These are phyloP conservation scores for Rhizopus stolonifer DNA, from an alignment of 371 early-diverging fungal genomes.

Conservation along the genomic window DNA sequence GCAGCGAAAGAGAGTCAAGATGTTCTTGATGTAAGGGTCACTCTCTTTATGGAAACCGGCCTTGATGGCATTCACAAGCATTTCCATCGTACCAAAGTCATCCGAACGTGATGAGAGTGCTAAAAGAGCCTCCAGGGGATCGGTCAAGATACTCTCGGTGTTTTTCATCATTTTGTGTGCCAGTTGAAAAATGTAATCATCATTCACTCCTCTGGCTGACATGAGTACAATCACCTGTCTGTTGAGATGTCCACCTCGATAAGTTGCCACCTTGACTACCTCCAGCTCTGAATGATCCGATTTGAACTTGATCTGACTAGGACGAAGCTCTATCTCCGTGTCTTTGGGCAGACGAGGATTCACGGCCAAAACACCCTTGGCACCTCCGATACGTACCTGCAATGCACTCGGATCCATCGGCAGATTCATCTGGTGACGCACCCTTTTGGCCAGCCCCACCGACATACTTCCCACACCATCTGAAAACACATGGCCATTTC, in stretches of 20 bases:
- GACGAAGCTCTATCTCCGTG: conserved; percentile 56
- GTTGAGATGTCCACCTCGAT: conserved; percentile 66
- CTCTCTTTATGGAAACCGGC: conserved; percentile 54
- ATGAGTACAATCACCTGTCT: conserved; percentile 72
- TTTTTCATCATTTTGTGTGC: conserved; percentile 44
- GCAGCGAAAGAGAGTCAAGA: conserved; percentile 53
- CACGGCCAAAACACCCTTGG: conserved; percentile 73
- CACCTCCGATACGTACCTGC: conserved; percentile 81
- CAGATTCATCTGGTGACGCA: conserved; percentile 53
- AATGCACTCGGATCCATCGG: conserved; percentile 65
- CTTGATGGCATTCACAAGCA: conserved; percentile 53
- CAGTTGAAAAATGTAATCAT: conserved; percentile 51
- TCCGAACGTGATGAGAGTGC: conserved; percentile 52
- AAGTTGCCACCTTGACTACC: conserved; percentile 56
- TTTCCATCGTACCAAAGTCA: conserved; percentile 52
- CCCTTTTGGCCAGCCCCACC: conserved; percentile 47
- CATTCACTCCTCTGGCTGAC: conserved; percentile 61
- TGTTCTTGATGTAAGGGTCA: conserved; percentile 61
- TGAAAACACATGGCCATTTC: conserved; percentile 63
- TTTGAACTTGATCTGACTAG: conserved; percentile 71
- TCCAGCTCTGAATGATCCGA: conserved; percentile 61
- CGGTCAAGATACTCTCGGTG: conserved; percentile 46
- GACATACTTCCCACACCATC: conserved; percentile 85
- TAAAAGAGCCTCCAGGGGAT: conserved; percentile 45
- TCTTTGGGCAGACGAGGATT: conserved; percentile 26